phyloP scores from a whole-genome alignment of 225 moss, liverwort and hornwort genomes.

The Physcomitrellopsis africana region DNA sequence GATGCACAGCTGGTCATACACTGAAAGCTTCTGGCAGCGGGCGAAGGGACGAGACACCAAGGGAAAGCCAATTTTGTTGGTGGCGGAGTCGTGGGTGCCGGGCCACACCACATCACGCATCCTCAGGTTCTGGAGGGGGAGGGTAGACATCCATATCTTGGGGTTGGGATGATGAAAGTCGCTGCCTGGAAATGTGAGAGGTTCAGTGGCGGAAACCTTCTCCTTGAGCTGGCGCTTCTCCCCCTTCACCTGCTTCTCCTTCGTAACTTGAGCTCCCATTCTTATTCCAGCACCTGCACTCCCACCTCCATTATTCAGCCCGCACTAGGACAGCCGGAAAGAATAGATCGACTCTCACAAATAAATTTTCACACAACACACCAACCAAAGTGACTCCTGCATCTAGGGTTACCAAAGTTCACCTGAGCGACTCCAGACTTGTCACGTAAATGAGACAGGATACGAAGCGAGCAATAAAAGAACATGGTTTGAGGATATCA shows the following conservation, averaged over 20 bases:
- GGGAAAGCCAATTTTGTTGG: conserved; percentile 80
- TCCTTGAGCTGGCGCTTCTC: conserved; percentile 60
- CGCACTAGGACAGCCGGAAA: too few species aligned
- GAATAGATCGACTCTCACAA: too few species aligned
- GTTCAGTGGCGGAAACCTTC: conserved; percentile 26
- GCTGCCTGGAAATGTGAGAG: conserved; percentile 67
- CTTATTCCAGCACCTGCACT: conserved; percentile 32
- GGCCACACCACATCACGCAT: conserved; percentile 89
- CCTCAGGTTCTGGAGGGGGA: conserved; percentile 63
- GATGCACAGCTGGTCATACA: conserved; percentile 79
- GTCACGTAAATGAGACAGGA: too few species aligned
- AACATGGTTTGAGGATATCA: too few species aligned
- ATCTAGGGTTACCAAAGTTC: too few species aligned
- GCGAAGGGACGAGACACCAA: conserved; percentile 82
- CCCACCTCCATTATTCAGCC: neutral
- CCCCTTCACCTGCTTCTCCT: conserved; percentile 58
- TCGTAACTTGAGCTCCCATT: conserved; percentile 72
- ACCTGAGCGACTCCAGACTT: too few species aligned
- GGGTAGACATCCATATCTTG: conserved; percentile 84
- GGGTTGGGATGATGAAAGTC: conserved; percentile 58
- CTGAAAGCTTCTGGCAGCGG: conserved; percentile 78
- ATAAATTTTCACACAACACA: too few species aligned
- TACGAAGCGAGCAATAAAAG: too few species aligned
- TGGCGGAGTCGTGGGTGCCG: conserved; percentile 93
- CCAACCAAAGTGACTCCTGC: too few species aligned